These are phyloP conservation scores for Phoma herbarum DNA, from an alignment of 2,329 filamentous ascomycete species.

Conservation along the genomic window DNA sequence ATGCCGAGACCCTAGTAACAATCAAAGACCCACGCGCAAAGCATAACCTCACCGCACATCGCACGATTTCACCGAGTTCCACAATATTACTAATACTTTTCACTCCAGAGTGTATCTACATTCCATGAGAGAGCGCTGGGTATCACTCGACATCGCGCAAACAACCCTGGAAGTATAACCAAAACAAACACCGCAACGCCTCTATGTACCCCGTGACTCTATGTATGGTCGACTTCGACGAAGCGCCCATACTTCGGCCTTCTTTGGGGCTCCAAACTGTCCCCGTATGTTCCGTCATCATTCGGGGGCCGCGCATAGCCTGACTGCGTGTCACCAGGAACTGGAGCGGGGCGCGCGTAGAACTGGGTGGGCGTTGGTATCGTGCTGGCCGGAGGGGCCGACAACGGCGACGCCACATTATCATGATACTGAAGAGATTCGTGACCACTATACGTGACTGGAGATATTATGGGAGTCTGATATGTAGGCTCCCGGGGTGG, in stretches of 20 bases:
- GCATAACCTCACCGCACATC: conserved; percentile 21
- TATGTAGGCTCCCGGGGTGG: conserved; percentile 33
- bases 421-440: conserved; percentile 33
- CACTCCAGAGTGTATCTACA: neutral
- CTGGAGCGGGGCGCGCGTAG: conserved; percentile 40
- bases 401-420: conserved; percentile 15
- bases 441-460: conserved; percentile 27
- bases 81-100: conserved; percentile 22
- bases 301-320: neutral
- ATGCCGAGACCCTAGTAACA: conserved; percentile 30
- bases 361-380: conserved; percentile 47
- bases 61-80: conserved; percentile 21
- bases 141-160: conserved; percentile 13
- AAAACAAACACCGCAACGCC: conserved; percentile 8
- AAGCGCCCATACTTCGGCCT: conserved; percentile 19
- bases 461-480: conserved; percentile 24
- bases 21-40: conserved; percentile 19
- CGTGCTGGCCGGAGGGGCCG: conserved; percentile 15
- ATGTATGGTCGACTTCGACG: conserved; percentile 20
- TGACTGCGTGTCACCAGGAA: neutral
- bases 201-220: conserved; percentile 2
- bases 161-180: neutral
- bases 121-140: conserved; percentile 11
- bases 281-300: conserved; percentile 1
- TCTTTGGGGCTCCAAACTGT: conserved; percentile 2